Conservation (phyloP, 2,329 filamentous ascomycete species). For the Fusarium devonianum region DNA sequence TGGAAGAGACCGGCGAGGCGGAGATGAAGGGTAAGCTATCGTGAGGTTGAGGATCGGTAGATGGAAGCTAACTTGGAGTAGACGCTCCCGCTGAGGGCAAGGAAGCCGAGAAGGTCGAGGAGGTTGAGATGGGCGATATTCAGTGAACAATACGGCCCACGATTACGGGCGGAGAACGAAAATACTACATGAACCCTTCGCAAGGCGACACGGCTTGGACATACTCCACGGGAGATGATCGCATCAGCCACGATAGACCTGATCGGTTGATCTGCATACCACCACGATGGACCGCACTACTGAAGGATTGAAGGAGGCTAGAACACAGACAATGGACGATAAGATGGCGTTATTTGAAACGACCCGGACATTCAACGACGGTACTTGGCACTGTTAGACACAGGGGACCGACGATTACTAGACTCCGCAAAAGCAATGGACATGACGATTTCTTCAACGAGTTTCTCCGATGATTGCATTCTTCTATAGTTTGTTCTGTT, state of each 20-base stretch:
- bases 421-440: slow-evolving; percentile 19
- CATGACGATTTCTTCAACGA: slow-evolving; percentile 11
- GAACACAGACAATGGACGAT: not conserved
- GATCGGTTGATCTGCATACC: not conserved
- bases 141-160: slow-evolving; percentile 22
- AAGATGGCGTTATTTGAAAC: not conserved
- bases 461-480: no score
- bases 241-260: not conserved
- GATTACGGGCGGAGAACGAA: not conserved
- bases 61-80: slow-evolving; percentile 14
- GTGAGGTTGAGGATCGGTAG: slow-evolving; percentile 2
- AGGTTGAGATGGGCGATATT: slow-evolving; percentile 43
- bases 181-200: no score
- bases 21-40: slow-evolving; percentile 55
- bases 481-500: not conserved
- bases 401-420: not conserved
- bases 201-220: not conserved
- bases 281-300: no score
- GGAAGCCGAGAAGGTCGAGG: slow-evolving; percentile 27
- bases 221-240: not conserved
- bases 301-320: not conserved
- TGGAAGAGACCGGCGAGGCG: slow-evolving; percentile 57
- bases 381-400: not conserved
- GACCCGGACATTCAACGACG: not conserved
- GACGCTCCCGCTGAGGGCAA: slow-evolving; percentile 37